These are phyloP conservation scores for Acarospora socialis DNA, from an alignment of 2,329 filamentous ascomycete species.

Conservation along the genomic window DNA sequence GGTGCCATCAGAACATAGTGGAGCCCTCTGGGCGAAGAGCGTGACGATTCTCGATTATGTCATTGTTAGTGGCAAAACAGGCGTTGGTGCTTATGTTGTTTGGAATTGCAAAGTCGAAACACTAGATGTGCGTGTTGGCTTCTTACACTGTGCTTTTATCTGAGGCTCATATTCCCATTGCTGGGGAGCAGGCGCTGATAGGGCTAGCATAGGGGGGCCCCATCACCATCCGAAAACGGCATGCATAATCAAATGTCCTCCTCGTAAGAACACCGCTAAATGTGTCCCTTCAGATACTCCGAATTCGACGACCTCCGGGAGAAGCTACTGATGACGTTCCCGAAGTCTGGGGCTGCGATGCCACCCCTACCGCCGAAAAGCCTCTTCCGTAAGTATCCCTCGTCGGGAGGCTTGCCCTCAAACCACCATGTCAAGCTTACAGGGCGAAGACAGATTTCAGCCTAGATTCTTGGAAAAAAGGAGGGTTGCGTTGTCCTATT, in stretches of 20 bases:
- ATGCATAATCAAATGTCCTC: slow-evolving; percentile 7
- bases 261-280: slow-evolving; percentile 1
- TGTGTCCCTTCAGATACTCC: slow-evolving; percentile 50
- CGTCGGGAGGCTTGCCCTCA: neutral
- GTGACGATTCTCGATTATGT: slow-evolving; percentile 49
- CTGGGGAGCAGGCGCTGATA: neutral
- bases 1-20: slow-evolving; percentile 41
- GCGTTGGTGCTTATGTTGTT: slow-evolving; percentile 79
- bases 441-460: slow-evolving; percentile 47
- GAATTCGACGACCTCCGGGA: slow-evolving; percentile 77
- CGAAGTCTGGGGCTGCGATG: slow-evolving; percentile 69
- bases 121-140: slow-evolving; percentile 47
- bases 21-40: slow-evolving; percentile 46
- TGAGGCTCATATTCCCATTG: slow-evolving; percentile 10
- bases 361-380: slow-evolving; percentile 87
- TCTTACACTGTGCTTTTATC: neutral
- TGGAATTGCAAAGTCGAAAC: slow-evolving; percentile 87
- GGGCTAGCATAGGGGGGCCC: slow-evolving; percentile 34
- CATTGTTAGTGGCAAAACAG: slow-evolving; percentile 42
- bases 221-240: slow-evolving; percentile 47
- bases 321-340: slow-evolving; percentile 65
- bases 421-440: slow-evolving; percentile 2
- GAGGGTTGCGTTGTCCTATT: slow-evolving; percentile 73
- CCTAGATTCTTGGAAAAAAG: slow-evolving; percentile 75
- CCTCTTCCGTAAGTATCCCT: slow-evolving; percentile 52